Evolutionary conservation across 2,329 filamentous ascomycete genomes (phyloP), one percentile per base, ranked within the genome.

Genomic region (Xylaria sp.): DNA sequence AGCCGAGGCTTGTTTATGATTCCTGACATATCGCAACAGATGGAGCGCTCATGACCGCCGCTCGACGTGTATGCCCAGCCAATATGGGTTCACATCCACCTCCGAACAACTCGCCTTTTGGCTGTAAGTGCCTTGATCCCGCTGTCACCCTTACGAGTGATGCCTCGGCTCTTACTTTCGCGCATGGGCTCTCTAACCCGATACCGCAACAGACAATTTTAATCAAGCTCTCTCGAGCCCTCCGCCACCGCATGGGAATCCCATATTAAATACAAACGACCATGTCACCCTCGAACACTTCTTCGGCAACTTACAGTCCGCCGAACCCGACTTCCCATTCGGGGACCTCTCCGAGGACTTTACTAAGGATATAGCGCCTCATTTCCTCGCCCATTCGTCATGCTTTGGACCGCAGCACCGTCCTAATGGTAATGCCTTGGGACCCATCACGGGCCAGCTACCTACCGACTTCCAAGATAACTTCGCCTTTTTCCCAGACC

Each of bases 311-410:
- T 82, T 90, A 66, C 83, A 81, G 60, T 82, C 86, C 7, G 8
- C 34, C 34, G 8, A 10, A 37, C 1, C 7, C 34, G 34, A 37
- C 10, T 37, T 37, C 34, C 34, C 34, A 37, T 37, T 37, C 10
- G 81, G 85, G 46, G 82, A 83, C 72, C 86, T 83, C 73, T 85
- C 78, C 74, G 84, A 85, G 50, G 81, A 82, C 65, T 90, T 87
- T 87, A 78, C 75, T 62, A 69, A 84, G 56, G 87, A 89, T 67
- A 81, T 91, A 23, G 90, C 90, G 5, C 90, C 90, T 1, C 85
- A 85, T 58, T 89, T 92, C 72, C 87, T 92, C 81, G 90, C 90
- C 60, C 88, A 90, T 13, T 83, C 87, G 0, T 91, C 90, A 23
- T 91, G 89, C 2, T 87, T 88, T 71, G 89, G 89, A 20, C 85